Percentiles rank a stretch among this genome's conserved stretches.
Evolutionary conservation across 2,329 filamentous ascomycete genomes (phyloP).

Genomic region (Metarhizium robertsii): DNA sequence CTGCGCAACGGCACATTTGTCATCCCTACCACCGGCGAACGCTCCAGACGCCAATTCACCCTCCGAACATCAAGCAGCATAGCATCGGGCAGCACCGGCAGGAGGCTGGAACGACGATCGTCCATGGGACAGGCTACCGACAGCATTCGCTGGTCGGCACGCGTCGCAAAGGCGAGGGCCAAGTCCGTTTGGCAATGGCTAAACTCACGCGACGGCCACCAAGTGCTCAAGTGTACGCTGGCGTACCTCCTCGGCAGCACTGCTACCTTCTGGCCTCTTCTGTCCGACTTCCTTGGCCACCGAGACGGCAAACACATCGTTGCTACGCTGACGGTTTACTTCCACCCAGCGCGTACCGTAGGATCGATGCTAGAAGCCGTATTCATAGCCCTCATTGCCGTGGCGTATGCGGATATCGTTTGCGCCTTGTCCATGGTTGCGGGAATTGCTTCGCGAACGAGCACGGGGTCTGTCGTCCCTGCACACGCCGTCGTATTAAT

Average conservation of each 20-base stretch:
- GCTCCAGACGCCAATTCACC: slow-evolving; percentile 70
- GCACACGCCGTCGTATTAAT: slow-evolving; percentile 74
- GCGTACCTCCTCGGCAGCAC: slow-evolving; percentile 82
- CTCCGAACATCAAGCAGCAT: slow-evolving; percentile 45
- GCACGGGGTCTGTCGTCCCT: slow-evolving; percentile 54
- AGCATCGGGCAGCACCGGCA: slow-evolving; percentile 16
- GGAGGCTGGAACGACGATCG: slow-evolving; percentile 11
- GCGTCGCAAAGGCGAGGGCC: slow-evolving; percentile 20
- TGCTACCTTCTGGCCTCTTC: slow-evolving; percentile 69
- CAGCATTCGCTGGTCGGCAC: slow-evolving; percentile 7
- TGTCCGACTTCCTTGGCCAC: slow-evolving; percentile 66
- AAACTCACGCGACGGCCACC: slow-evolving; percentile 63
- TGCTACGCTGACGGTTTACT: slow-evolving; percentile 89
- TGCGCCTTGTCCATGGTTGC: slow-evolving; percentile 83
- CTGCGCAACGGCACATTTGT: slow-evolving; percentile 81
- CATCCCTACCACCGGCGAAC: slow-evolving; percentile 76
- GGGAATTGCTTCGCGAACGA: slow-evolving; percentile 65
- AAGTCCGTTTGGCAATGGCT: slow-evolving; percentile 47
- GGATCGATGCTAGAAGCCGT: slow-evolving; percentile 87
- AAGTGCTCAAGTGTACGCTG: slow-evolving; percentile 82
- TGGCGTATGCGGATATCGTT: slow-evolving; percentile 60
- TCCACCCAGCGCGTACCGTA: slow-evolving; percentile 76
- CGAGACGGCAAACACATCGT: slow-evolving; percentile 92
- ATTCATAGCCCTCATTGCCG: slow-evolving; percentile 65
- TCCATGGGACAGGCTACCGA: slow-evolving; percentile 10